These are phyloP conservation scores for Rhizoclosmatium sp. DNA, from an alignment of 192 early-diverging fungal species.

Conservation along the genomic window DNA sequence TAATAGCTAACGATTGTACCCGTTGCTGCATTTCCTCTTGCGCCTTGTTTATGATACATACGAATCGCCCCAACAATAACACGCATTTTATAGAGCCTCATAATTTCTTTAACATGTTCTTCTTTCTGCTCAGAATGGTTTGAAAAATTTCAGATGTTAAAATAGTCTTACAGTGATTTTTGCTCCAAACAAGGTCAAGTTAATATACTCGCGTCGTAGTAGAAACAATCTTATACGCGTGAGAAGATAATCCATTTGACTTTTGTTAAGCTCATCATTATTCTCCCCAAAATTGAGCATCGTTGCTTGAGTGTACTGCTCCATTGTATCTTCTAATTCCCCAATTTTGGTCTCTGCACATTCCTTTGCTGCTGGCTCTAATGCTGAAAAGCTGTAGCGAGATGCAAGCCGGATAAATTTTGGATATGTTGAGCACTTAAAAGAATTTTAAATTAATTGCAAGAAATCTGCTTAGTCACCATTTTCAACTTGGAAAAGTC, in stretches of 20 bases:
- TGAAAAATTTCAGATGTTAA: neutral
- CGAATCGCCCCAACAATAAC: conserved; percentile 55
- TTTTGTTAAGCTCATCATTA: conserved; percentile 55
- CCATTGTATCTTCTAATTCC: conserved; percentile 60
- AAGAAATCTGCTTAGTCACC: neutral
- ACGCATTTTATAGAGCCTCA: conserved; percentile 56
- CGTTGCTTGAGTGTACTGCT: conserved; percentile 52
- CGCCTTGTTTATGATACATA: conserved; percentile 56
- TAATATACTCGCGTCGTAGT: conserved; percentile 50
- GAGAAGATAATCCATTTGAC: conserved; percentile 54
- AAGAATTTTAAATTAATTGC: neutral
- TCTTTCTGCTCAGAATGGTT: conserved; percentile 30
- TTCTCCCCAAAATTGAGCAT: conserved; percentile 58
- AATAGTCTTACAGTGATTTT: conserved; percentile 29
- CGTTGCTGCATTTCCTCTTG: conserved; percentile 55
- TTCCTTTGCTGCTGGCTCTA: conserved; percentile 49
- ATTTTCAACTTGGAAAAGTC: conserved; percentile 9
- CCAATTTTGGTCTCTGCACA: conserved; percentile 51
- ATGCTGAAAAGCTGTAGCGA: conserved; percentile 41
- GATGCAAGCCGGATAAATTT: conserved; percentile 37
- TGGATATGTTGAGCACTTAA: conserved; percentile 8
- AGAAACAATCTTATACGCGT: conserved; percentile 48
- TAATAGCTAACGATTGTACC: conserved; percentile 20
- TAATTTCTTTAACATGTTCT: conserved; percentile 50
- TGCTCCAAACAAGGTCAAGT: conserved; percentile 22